Evolutionary conservation across 495 filamentous ascomycete genomes (phyloP).

Genomic region (Filosporella fistucella): DNA sequence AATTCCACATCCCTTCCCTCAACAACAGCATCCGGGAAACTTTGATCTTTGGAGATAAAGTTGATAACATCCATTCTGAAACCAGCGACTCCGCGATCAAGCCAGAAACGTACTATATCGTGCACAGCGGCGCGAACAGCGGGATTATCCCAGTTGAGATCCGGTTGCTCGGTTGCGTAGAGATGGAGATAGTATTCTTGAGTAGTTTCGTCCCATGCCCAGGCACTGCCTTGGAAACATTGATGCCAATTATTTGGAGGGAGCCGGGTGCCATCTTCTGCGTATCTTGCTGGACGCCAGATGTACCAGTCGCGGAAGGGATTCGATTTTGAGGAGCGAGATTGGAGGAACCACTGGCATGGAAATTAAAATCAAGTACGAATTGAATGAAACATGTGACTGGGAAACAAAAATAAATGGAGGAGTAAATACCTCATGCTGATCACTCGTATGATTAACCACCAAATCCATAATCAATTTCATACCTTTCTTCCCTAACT

Average conservation of each 20-base stretch:
- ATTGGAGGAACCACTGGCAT: constrained; percentile 72
- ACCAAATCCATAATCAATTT: constrained; percentile 71
- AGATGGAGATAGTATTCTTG: constrained; percentile 68
- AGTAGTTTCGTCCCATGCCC: constrained; percentile 35
- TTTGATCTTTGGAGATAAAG: constrained; percentile 45
- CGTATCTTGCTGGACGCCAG: constrained; percentile 59
- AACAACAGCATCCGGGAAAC: constrained; percentile 58
- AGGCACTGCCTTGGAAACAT: constrained; percentile 38
- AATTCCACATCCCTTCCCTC: constrained; percentile 32
- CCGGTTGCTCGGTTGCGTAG: constrained; percentile 60
- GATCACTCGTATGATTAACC: constrained; percentile 75
- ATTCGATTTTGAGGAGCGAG: constrained; percentile 53
- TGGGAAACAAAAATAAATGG: too few relatives aligned
- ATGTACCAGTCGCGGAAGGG: constrained; percentile 71
- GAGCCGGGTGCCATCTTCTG: constrained; percentile 50
- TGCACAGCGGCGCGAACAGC: constrained; percentile 60
- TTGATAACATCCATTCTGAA: constrained; percentile 47
- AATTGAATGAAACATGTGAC: background rate
- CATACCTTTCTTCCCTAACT: constrained; percentile 53
- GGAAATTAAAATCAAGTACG: constrained; percentile 34
- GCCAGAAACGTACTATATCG: constrained; percentile 65
- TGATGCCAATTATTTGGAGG: constrained; percentile 71
- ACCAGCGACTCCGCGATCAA: constrained; percentile 62
- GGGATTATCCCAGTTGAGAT: constrained; percentile 72
- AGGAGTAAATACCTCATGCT: constrained; percentile 27